Conservation (phyloP, 208 protist genomes). For the Angomonas ambiguus region DNA sequence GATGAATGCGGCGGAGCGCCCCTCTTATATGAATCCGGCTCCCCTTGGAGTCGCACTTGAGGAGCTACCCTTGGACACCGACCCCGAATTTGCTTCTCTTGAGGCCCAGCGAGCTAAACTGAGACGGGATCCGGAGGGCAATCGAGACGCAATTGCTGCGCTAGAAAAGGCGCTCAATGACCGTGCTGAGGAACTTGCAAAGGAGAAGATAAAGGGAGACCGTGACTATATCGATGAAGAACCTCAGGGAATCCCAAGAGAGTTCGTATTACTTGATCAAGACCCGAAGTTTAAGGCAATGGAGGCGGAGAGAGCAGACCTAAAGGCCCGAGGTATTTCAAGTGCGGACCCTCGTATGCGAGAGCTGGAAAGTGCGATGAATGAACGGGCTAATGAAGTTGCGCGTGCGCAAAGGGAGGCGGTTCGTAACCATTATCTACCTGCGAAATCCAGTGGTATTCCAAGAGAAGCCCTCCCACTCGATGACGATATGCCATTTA, state of each 20-base stretch:
- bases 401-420: slow-evolving; percentile 56
- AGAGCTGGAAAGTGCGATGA: slow-evolving; percentile 66
- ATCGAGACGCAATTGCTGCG: slow-evolving; percentile 45
- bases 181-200: slow-evolving; percentile 66
- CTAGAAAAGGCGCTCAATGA: slow-evolving; percentile 55
- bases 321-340: slow-evolving; percentile 34
- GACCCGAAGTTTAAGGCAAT: slow-evolving; percentile 59
- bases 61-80: slow-evolving; percentile 65
- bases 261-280: slow-evolving; percentile 60
- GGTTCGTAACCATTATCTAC: slow-evolving; percentile 36
- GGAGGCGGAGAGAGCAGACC: slow-evolving; percentile 50
- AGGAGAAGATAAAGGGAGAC: slow-evolving; percentile 58
- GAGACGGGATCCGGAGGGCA: slow-evolving; percentile 52
- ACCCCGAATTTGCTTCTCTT: slow-evolving; percentile 58
- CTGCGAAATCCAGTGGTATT: slow-evolving; percentile 43
- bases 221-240: slow-evolving; percentile 65
- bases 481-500: slow-evolving; percentile 66
- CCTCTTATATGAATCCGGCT: slow-evolving; percentile 40
- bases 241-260: slow-evolving; percentile 48
- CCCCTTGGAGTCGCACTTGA: slow-evolving; percentile 47
- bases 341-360: slow-evolving; percentile 30
- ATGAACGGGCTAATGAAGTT: slow-evolving; percentile 48
- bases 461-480: slow-evolving; percentile 47
- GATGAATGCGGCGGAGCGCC: slow-evolving; percentile 59
- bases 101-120: slow-evolving; percentile 65